phyloP scores from a whole-genome alignment of 2,329 filamentous ascomycete genomes.

The Periconia macrospinosa region DNA sequence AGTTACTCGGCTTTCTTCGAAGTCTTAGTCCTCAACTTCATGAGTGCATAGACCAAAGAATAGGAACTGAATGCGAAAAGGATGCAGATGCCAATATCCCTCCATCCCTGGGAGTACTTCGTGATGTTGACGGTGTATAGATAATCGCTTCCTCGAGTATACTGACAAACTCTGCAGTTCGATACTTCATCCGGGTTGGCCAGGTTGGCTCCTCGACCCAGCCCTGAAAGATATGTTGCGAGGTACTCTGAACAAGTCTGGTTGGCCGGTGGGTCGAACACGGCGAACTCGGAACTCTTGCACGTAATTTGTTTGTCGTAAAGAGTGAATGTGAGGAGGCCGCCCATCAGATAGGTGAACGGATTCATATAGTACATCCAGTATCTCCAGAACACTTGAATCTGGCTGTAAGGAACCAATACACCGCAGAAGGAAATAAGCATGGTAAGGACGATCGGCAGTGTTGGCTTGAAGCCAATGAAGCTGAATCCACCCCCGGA shows the following conservation, averaged over 20 bases:
- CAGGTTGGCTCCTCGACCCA: conserved; percentile 59
- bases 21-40: conserved; percentile 66
- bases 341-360: conserved; percentile 71
- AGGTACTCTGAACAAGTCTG: conserved; percentile 69
- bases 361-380: conserved; percentile 73
- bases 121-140: conserved; percentile 61
- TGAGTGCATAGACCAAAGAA: conserved; percentile 74
- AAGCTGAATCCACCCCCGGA: too few species aligned
- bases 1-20: too few species aligned
- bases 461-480: too few species aligned
- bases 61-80: conserved; percentile 72
- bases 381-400: conserved; percentile 69
- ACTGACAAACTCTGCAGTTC: conserved; percentile 72
- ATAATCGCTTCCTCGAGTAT: conserved; percentile 67
- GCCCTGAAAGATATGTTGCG: conserved; percentile 57
- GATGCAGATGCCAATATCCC: conserved; percentile 72
- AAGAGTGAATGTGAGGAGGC: conserved; percentile 67
- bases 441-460: too few species aligned
- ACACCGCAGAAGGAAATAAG: conserved; percentile 68
- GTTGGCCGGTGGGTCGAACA: conserved; percentile 67
- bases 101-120: conserved; percentile 64
- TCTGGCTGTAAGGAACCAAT: conserved; percentile 65
- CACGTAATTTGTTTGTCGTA: conserved; percentile 50
- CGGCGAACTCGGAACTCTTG: conserved; percentile 59
- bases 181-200: conserved; percentile 60